phyloP scores from a whole-genome alignment of 2,329 filamentous ascomycete species.

The Ceratocystis cacaofunesta region DNA sequence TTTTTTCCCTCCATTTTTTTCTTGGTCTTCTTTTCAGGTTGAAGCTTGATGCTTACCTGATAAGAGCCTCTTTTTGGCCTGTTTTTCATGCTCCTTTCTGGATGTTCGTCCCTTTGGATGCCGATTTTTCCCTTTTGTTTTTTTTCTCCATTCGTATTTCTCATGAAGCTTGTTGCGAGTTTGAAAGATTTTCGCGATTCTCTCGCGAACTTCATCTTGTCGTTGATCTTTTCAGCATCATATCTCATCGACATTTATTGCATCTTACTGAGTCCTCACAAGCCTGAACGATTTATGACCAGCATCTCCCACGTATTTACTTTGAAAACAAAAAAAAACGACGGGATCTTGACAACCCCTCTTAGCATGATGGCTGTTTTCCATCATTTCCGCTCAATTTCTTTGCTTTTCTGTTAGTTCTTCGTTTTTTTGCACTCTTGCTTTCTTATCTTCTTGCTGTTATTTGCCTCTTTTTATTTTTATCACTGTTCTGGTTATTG shows the following conservation, averaged over 20 bases:
- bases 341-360: neutral
- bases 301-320: neutral
- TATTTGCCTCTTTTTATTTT: neutral
- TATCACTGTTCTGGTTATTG: neutral
- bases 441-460: neutral
- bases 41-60: neutral
- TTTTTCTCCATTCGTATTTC: neutral
- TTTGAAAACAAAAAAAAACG: neutral
- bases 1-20: neutral
- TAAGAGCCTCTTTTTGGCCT: neutral
- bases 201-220: neutral
- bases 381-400: neutral
- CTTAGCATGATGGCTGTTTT: neutral
- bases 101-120: neutral
- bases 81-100: neutral
- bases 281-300: constrained; percentile 5
- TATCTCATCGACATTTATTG: neutral
- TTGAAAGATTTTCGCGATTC: neutral
- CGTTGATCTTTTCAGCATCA: neutral
- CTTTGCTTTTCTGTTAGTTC: neutral
- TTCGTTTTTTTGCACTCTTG: neutral
- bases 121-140: neutral
- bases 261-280: neutral
- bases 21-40: neutral
- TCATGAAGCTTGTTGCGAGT: neutral